Evolutionary conservation across 805 yeast species (phyloP).

Genomic region (Wickerhamiella kazuoi): DNA sequence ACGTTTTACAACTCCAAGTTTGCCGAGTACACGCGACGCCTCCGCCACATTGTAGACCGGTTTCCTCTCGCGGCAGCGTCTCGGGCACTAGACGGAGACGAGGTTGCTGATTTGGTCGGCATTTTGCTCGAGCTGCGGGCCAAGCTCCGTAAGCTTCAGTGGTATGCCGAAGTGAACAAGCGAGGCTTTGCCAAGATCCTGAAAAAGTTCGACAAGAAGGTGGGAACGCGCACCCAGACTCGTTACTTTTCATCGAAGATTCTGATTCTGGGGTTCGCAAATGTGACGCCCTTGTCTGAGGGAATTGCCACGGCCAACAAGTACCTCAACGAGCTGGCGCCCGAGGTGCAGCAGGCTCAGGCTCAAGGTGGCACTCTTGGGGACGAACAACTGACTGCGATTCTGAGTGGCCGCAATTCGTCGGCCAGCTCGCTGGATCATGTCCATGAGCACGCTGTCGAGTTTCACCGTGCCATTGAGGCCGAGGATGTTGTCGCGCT

Average conservation of each 20-base stretch:
- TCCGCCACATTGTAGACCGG: slow-evolving; percentile 26
- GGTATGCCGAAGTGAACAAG: slow-evolving; percentile 87
- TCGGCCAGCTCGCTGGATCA: slow-evolving; percentile 3
- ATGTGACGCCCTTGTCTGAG: slow-evolving; percentile 41
- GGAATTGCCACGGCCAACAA: slow-evolving; percentile 26
- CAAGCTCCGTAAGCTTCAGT: slow-evolving; percentile 64
- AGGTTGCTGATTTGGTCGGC: slow-evolving; percentile 44
- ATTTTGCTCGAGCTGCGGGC: slow-evolving; percentile 61
- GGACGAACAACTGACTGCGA: slow-evolving; percentile 8
- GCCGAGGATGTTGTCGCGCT: slow-evolving; percentile 31
- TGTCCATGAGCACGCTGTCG: neutral
- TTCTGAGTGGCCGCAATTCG: neutral
- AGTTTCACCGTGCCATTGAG: slow-evolving; percentile 16
- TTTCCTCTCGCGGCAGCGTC: slow-evolving; percentile 17
- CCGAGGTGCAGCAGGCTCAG: slow-evolving; percentile 6
- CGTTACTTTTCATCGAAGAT: slow-evolving; percentile 50
- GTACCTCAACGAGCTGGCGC: slow-evolving; percentile 16
- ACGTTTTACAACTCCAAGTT: slow-evolving; percentile 58
- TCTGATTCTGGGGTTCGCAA: slow-evolving; percentile 58
- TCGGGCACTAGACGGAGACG: slow-evolving; percentile 28
- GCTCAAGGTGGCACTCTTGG: slow-evolving; percentile 1
- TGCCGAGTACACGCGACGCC: slow-evolving; percentile 55
- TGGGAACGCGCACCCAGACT: slow-evolving; percentile 39
- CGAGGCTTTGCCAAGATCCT: slow-evolving; percentile 78
- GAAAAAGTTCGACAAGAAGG: slow-evolving; percentile 76